These are phyloP conservation scores for Collybia nuda DNA, from an alignment of 768 basidiomycete species.

Conservation along the genomic window DNA sequence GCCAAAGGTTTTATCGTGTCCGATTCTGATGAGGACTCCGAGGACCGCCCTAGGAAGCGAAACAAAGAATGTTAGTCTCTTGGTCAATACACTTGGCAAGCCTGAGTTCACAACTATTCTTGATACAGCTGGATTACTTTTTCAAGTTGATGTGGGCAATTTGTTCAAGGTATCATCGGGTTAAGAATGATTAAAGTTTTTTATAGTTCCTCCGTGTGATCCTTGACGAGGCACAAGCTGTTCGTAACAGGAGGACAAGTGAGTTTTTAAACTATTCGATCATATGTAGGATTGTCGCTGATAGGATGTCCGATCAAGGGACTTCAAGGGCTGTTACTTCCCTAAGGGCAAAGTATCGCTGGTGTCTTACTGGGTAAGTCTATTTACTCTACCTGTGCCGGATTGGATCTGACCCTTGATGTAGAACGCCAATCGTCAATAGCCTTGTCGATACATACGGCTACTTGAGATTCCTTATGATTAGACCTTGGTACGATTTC, in stretches of 20 bases:
- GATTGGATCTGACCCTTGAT: not conserved
- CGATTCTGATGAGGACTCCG: constrained; percentile 35
- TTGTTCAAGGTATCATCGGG: not conserved
- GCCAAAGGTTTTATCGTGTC: constrained; percentile 29
- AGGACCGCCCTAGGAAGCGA: constrained; percentile 25
- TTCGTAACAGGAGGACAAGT: constrained; percentile 52
- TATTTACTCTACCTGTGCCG: not conserved
- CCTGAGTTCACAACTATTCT: not conserved
- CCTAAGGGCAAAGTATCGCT: constrained; percentile 52
- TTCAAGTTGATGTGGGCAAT: constrained; percentile 44
- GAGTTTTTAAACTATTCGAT: constrained; percentile 11
- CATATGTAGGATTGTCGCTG: not conserved
- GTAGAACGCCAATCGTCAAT: constrained; percentile 66
- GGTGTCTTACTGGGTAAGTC: constrained; percentile 64
- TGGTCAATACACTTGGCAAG: too few species aligned
- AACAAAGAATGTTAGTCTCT: constrained; percentile 28
- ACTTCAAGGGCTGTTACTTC: constrained; percentile 55
- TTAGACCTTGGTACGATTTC: constrained; percentile 50
- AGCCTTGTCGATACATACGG: constrained; percentile 54
- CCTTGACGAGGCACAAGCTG: constrained; percentile 57
- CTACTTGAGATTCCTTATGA: constrained; percentile 39
- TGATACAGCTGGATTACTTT: constrained; percentile 42
- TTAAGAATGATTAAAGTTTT: not conserved
- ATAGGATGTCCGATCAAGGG: constrained; percentile 26
- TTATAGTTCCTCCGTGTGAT: constrained; percentile 50